phyloP scores from a whole-genome alignment of 176 grass and related monocot genomes.

The Oryza punctata region DNA sequence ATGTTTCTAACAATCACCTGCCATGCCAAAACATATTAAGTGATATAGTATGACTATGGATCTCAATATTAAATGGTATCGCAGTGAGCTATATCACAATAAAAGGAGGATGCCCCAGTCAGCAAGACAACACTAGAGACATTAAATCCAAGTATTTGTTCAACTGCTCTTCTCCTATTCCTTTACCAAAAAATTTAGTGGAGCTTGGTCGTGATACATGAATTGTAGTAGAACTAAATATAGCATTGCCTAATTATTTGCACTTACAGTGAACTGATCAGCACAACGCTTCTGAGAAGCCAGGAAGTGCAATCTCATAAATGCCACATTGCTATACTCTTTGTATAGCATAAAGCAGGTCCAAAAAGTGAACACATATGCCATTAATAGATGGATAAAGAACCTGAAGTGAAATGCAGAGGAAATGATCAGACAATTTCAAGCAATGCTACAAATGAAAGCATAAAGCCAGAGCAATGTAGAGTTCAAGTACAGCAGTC shows the following conservation, averaged over 20 bases:
- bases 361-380: slow-evolving; percentile 92
- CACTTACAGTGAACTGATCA: slow-evolving; percentile 93
- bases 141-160: neutral
- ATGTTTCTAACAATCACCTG: slow-evolving; percentile 97
- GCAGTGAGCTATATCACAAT: neutral
- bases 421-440: slow-evolving; percentile 1
- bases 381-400: slow-evolving; percentile 90
- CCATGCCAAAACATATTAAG: slow-evolving; percentile 23
- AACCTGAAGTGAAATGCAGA: slow-evolving; percentile 57
- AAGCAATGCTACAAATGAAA: slow-evolving; percentile 4
- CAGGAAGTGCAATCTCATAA: slow-evolving; percentile 97
- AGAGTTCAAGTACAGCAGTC: neutral
- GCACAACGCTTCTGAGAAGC: slow-evolving; percentile 83
- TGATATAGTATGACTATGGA: neutral
- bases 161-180: neutral
- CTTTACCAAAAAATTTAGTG: neutral
- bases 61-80: neutral
- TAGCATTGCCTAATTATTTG: slow-evolving; percentile 13
- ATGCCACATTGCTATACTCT: slow-evolving; percentile 86
- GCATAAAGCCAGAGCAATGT: neutral
- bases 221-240: neutral
- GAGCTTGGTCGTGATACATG: neutral
- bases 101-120: neutral
- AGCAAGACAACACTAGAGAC: neutral
- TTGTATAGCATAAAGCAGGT: slow-evolving; percentile 83